A percentile compares a stretch with the other conserved stretches of the same genome.
Conservation (phyloP, 2,329 filamentous ascomycete species). For the Bipolaris victoriae region DNA sequence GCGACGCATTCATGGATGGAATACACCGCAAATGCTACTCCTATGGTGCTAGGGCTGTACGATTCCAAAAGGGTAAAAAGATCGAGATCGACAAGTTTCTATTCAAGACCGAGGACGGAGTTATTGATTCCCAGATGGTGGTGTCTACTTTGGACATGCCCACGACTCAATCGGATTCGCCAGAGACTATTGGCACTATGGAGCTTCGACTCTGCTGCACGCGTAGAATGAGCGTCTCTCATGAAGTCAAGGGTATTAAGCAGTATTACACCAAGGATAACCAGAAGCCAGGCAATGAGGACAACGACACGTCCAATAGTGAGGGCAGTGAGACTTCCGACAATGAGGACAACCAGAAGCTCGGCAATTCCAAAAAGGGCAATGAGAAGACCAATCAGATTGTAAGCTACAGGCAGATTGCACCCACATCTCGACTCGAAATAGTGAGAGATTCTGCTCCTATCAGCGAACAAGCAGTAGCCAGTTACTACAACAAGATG, state of each 20-base stretch:
- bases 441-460: slow-evolving; percentile 26
- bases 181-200: slow-evolving; percentile 37
- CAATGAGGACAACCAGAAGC: too few species aligned
- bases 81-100: slow-evolving; percentile 28
- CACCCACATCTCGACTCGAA: slow-evolving; percentile 30
- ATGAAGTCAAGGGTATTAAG: slow-evolving; percentile 13
- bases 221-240: slow-evolving; percentile 26
- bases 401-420: slow-evolving; percentile 23
- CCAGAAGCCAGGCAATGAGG: not conserved
- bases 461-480: slow-evolving; percentile 10
- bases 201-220: slow-evolving; percentile 41
- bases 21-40: slow-evolving; percentile 32
- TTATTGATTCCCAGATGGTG: slow-evolving; percentile 92
- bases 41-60: slow-evolving; percentile 16
- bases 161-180: slow-evolving; percentile 9
- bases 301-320: too few species aligned
- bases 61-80: slow-evolving; percentile 29
- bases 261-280: slow-evolving; percentile 19
- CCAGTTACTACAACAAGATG: slow-evolving; percentile 6
- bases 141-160: slow-evolving; percentile 71
- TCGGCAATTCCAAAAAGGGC: too few species aligned
- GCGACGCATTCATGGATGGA: slow-evolving; percentile 50
- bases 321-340: too few species aligned
- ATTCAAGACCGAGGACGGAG: slow-evolving; percentile 17
- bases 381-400: not conserved